These are phyloP conservation scores for Hyaloscypha finlandica DNA, from an alignment of 495 filamentous ascomycete genomes.

Conservation along the genomic window DNA sequence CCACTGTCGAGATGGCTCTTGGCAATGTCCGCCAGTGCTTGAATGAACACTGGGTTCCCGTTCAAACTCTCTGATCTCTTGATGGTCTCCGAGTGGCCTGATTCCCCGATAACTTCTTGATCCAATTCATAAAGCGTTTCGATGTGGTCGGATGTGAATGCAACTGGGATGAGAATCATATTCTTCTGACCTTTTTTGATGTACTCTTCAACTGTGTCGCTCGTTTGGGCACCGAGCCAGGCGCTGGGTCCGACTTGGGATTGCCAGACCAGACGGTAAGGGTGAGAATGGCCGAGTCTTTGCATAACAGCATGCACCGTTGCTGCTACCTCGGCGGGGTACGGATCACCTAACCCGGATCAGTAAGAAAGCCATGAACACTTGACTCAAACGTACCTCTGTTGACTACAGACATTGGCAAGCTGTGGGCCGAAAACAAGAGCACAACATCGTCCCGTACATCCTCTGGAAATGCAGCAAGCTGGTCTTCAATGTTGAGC, in stretches of 20 bases:
- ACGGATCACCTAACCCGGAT: conserved; percentile 74
- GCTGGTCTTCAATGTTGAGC: conserved; percentile 79
- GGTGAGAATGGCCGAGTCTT: conserved; percentile 79
- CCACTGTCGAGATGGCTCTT: conserved; percentile 73
- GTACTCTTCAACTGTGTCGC: conserved; percentile 82
- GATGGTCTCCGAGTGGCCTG: conserved; percentile 72
- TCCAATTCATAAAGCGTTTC: conserved; percentile 97
- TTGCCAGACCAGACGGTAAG: conserved; percentile 95
- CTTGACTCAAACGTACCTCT: conserved; percentile 55
- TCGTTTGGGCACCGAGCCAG: conserved; percentile 95
- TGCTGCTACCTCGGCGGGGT: conserved; percentile 95
- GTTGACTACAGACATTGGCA: conserved; percentile 97
- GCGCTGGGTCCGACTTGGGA: conserved; percentile 94
- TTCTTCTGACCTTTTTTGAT: conserved; percentile 90
- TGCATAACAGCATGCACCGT: conserved; percentile 97
- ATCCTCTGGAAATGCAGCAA: conserved; percentile 81
- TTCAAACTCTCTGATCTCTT: conserved; percentile 95
- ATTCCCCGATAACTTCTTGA: conserved; percentile 91
- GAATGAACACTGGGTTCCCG: conserved; percentile 86
- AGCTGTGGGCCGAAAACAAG: conserved; percentile 90
- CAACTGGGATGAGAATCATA: conserved; percentile 90
- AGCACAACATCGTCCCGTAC: conserved; percentile 77
- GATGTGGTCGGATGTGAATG: conserved; percentile 98
- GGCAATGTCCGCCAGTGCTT: conserved; percentile 86
- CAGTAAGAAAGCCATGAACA: conserved; percentile 10